phyloP scores from a whole-genome alignment of 1,139 yeast species.

The Taphrina populina region DNA sequence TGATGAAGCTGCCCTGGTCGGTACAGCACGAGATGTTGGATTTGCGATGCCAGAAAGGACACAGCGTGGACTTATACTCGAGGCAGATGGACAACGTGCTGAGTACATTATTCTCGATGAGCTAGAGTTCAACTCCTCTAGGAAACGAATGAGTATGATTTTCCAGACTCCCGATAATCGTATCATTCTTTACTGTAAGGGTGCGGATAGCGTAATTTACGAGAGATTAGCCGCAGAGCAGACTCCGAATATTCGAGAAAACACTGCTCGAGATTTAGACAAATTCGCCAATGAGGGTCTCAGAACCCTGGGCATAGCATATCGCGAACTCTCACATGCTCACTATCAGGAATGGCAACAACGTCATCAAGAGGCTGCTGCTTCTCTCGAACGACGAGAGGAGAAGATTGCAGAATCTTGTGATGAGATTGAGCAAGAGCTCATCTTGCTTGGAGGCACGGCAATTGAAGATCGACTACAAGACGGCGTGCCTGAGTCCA shows the following conservation, averaged over 20 bases:
- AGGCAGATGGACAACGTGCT: slow-evolving; percentile 68
- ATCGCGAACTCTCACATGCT: slow-evolving; percentile 63
- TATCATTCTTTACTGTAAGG: slow-evolving; percentile 72
- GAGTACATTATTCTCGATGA: slow-evolving; percentile 75
- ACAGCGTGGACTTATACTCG: slow-evolving; percentile 65
- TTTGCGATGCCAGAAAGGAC: slow-evolving; percentile 74
- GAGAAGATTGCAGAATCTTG: slow-evolving; percentile 73
- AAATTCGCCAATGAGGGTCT: slow-evolving; percentile 95
- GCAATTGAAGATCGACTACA: slow-evolving; percentile 96
- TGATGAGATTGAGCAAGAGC: slow-evolving; percentile 72
- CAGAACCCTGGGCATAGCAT: slow-evolving; percentile 90
- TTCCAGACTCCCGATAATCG: slow-evolving; percentile 60
- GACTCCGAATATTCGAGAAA: slow-evolving; percentile 59
- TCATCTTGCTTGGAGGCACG: slow-evolving; percentile 84
- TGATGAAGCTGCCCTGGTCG: slow-evolving; percentile 93
- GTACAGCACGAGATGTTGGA: slow-evolving; percentile 91
- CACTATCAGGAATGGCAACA: slow-evolving; percentile 67
- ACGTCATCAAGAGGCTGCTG: slow-evolving; percentile 67
- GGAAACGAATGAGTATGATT: slow-evolving; percentile 96
- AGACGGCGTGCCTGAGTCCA: slow-evolving; percentile 94
- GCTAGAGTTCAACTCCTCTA: slow-evolving; percentile 82
- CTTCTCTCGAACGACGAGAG: slow-evolving; percentile 75
- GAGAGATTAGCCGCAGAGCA: slow-evolving; percentile 61
- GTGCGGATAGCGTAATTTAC: slow-evolving; percentile 91
- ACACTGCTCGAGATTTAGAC: slow-evolving; percentile 82